Evolutionary conservation across 495 filamentous ascomycete genomes (phyloP), one percentile per base, ranked within the genome.

Genomic region (Penicillium dipodomyicola): DNA sequence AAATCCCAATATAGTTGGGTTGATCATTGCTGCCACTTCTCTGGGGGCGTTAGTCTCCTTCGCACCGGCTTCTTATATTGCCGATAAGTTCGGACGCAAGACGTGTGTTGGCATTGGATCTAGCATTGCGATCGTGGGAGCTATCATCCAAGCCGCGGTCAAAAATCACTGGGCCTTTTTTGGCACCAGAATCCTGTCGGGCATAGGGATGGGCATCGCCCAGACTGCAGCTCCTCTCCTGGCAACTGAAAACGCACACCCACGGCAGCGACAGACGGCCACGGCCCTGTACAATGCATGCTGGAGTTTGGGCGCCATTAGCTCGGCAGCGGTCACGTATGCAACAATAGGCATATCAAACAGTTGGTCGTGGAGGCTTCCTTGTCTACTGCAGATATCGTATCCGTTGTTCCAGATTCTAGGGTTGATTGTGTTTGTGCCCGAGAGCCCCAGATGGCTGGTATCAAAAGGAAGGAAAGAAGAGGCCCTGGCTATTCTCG

Each of bases 401-500:
- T 67, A 53, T 33, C 65, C 65, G 9, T 6, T 65, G 3, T 20
- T 43, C 17, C 62, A 65, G 23, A 32, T 67, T 1, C 14, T 66
- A 5, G 61, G 62, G 1, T 45, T 54, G 22, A 10, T 65, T 0
- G 25, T 54, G 1, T 52, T 67, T 45, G 59, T 65, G 6, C 64
- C 64, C 0, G 65, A 67, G 29, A 67, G 65, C 17, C 62, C 62
- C 2, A 59, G 65, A 6, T 79, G 77, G 77, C 70, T 79, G 25
- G 70, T 80, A 22, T 71, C 71, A 4, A 69, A 70, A 27, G 66
- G 67, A 44, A 52, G 69, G 8, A 65, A 64, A 30, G 67, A 69
- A 8, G 75, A 78, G 56, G 78, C 76, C 0, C 62, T 73, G 46
- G 60, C 49, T 8, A 62, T 76, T n/a, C 56, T 81, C 10, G 65